phyloP scores from a whole-genome alignment of 441 rosid genomes.

The Eruca vesicaria region DNA sequence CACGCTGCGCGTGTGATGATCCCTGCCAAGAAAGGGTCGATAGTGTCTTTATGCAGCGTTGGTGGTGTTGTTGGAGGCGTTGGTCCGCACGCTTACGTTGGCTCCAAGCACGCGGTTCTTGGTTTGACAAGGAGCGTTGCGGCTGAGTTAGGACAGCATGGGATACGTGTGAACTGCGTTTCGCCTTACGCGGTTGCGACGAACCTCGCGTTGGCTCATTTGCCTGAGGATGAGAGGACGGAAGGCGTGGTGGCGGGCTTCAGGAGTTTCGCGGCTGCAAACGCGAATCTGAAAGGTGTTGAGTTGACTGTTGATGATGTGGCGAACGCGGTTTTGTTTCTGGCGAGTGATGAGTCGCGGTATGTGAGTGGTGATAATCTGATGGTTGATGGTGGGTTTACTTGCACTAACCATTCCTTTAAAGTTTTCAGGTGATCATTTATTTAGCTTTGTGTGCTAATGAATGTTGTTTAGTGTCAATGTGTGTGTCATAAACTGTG shows the following conservation, averaged over 20 bases:
- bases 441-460: not conserved
- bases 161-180: constrained; percentile 52
- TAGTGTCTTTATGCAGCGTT: constrained; percentile 38
- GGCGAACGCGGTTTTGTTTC: constrained; percentile 77
- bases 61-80: constrained; percentile 45
- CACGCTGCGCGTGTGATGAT: constrained; percentile 90
- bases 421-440: not conserved
- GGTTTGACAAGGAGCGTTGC: constrained; percentile 80
- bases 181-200: constrained; percentile 30
- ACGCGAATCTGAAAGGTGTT: constrained; percentile 78
- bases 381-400: constrained; percentile 90
- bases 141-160: constrained; percentile 85
- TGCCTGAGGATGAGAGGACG: constrained; percentile 65
- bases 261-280: constrained; percentile 41
- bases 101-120: constrained; percentile 83
- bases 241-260: constrained; percentile 56
- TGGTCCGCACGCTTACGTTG: constrained; percentile 81
- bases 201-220: constrained; percentile 64
- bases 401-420: constrained; percentile 19
- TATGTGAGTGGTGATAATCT: constrained; percentile 81
- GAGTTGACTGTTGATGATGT: constrained; percentile 69
- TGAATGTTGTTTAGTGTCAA: not conserved
- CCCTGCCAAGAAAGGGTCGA: constrained; percentile 58
- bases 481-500: not conserved
- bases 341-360: constrained; percentile 68